A percentile compares a stretch with the other conserved stretches of the same genome.
These are phyloP conservation scores for Talaromyces thailandensis DNA, from an alignment of 495 filamentous ascomycete genomes.

Conservation along the genomic window DNA sequence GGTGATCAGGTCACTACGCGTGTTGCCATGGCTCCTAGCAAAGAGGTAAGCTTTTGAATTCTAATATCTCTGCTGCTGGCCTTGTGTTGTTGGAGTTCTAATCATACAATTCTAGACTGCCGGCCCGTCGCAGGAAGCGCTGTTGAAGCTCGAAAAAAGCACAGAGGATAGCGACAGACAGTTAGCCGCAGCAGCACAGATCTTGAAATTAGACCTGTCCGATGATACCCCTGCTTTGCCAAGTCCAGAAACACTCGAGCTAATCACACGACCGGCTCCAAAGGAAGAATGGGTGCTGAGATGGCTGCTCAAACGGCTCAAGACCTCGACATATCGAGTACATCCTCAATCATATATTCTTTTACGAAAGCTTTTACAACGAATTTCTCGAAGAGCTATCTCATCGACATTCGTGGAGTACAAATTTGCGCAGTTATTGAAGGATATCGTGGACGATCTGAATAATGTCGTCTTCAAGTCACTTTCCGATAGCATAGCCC, in stretches of 20 bases:
- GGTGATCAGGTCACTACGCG: background rate
- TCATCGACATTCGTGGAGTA: constrained; percentile 41
- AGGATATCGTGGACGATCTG: constrained; percentile 29
- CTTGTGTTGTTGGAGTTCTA: background rate
- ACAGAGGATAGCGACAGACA: constrained; percentile 28
- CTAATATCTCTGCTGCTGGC: too few relatives aligned
- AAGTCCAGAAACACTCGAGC: constrained; percentile 22
- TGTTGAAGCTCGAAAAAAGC: constrained; percentile 43
- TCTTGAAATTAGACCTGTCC: constrained; percentile 35
- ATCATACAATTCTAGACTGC: background rate
- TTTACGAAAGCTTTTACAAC: constrained; percentile 34
- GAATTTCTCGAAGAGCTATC: constrained; percentile 34
- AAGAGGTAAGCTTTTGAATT: constrained; percentile 34
- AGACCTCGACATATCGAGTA: constrained; percentile 34
- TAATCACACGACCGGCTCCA: constrained; percentile 22
- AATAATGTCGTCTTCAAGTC: constrained; percentile 26
- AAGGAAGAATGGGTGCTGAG: constrained; percentile 59
- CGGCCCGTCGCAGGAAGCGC: constrained; percentile 37
- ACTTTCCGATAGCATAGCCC: constrained; percentile 18
- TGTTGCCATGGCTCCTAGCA: constrained; percentile 30
- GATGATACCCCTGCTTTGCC: constrained; percentile 12
- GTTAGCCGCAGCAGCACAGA: constrained; percentile 37
- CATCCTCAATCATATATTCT: constrained; percentile 40
- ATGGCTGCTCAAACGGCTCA: constrained; percentile 58
- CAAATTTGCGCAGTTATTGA: constrained; percentile 38